Percentiles rank a stretch among this genome's conserved stretches.
These are phyloP conservation scores for Sarocladiaceae sp. DNA, from an alignment of 2,329 filamentous ascomycete species.

Conservation along the genomic window DNA sequence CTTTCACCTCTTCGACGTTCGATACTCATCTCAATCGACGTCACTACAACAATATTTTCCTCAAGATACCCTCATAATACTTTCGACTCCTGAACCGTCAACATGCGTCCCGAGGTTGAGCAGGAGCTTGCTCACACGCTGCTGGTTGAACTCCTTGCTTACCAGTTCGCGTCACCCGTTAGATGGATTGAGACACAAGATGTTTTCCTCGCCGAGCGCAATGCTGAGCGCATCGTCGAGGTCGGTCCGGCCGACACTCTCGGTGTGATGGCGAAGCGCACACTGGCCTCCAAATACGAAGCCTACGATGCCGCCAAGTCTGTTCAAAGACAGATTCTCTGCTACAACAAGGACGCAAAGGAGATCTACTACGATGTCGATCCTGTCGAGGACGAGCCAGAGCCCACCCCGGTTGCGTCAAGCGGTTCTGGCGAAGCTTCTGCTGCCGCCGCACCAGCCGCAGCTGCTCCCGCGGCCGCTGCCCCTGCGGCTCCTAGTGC, in stretches of 20 bases:
- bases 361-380: conserved; percentile 99
- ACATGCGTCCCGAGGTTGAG: conserved; percentile 97
- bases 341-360: conserved; percentile 99
- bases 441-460: conserved; percentile 45
- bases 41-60: not conserved
- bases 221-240: conserved; percentile 94
- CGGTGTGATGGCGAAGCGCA: conserved; percentile 95
- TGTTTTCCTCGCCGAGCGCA: conserved; percentile 96
- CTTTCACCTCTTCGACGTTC: not conserved
- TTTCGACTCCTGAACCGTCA: conserved; percentile 28
- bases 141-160: conserved; percentile 96
- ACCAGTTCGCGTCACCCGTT: conserved; percentile 97
- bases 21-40: not conserved
- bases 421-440: conserved; percentile 44
- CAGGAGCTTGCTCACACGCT: conserved; percentile 98
- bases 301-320: conserved; percentile 96
- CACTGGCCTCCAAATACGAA: conserved; percentile 94
- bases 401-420: conserved; percentile 44
- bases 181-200: conserved; percentile 99
- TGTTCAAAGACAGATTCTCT: conserved; percentile 92
- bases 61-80: conserved; percentile 10
- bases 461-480: conserved; percentile 49
- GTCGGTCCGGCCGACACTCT: conserved; percentile 95
- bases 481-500: conserved; percentile 61
- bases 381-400: conserved; percentile 83